These are phyloP conservation scores for Colletotrichum tropicicola DNA, from an alignment of 2,329 filamentous ascomycete species.

Conservation along the genomic window DNA sequence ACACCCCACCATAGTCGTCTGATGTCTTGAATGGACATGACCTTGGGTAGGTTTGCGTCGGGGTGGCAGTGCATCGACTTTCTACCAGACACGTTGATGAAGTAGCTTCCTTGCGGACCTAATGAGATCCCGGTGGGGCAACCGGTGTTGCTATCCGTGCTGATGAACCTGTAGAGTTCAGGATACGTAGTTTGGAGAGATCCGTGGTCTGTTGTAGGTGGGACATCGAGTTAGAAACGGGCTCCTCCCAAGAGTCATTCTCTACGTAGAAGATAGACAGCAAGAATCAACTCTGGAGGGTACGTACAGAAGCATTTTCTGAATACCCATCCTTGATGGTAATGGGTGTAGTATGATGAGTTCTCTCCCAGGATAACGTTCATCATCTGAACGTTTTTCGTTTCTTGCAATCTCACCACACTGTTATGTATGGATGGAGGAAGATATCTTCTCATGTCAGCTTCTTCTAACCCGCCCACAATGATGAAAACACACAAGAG, in stretches of 20 bases:
- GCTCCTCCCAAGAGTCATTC: neutral
- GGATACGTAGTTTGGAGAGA: neutral
- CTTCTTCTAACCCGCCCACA: neutral
- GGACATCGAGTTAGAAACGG: neutral
- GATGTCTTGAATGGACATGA: neutral
- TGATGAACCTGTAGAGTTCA: constrained; percentile 1
- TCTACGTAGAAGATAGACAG: neutral
- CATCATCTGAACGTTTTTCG: neutral
- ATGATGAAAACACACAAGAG: neutral
- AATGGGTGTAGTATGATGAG: constrained; percentile 4
- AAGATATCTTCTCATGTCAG: neutral
- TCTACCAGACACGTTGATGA: constrained; percentile 3
- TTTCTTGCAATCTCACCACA: constrained; percentile 4
- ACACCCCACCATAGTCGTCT: neutral
- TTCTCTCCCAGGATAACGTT: neutral
- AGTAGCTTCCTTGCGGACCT: constrained; percentile 1
- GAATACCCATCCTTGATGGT: constrained; percentile 1
- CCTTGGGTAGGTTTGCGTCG: neutral
- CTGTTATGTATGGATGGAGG: neutral
- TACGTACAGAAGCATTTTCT: constrained; percentile 7
- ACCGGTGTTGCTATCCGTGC: neutral
- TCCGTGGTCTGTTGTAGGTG: neutral
- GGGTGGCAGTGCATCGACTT: constrained; percentile 1
- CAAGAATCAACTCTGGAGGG: neutral
- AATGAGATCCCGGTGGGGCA: neutral